Evolutionary conservation across 148 eudicot genomes (phyloP).

Genomic region (Fallopia convolvulus): DNA sequence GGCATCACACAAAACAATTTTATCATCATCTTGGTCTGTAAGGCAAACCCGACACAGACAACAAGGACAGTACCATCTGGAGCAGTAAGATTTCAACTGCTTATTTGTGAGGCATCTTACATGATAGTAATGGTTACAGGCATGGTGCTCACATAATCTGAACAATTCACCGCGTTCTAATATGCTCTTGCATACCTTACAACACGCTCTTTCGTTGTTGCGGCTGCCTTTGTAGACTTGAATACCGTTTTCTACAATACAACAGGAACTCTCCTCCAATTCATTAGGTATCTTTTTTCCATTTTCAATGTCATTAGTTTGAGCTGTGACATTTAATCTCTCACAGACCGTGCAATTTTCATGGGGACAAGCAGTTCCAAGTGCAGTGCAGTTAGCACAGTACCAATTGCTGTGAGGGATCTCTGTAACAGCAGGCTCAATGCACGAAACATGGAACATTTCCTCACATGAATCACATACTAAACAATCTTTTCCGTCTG

Average conservation of each 20-base stretch:
- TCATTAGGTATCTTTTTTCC: conserved; percentile 15
- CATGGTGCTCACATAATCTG: conserved; percentile 59
- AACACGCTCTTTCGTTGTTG: conserved; percentile 21
- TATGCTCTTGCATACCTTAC: conserved; percentile 47
- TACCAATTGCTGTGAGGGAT: conserved; percentile 77
- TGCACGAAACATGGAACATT: conserved; percentile 77
- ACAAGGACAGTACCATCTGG: conserved; percentile 91
- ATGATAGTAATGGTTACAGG: conserved; percentile 71
- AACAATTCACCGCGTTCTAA: conserved; percentile 36
- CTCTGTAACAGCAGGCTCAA: conserved; percentile 58
- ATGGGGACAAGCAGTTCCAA: conserved; percentile 55
- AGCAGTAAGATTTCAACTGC: conserved; percentile 50
- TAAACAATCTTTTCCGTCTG: conserved; percentile 64
- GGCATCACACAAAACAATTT: conserved; percentile 78
- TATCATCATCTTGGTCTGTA: conserved; percentile 61
- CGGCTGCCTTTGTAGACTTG: conserved; percentile 28
- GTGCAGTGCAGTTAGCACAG: conserved; percentile 56
- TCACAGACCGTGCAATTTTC: conserved; percentile 74
- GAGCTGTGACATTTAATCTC: conserved; percentile 33
- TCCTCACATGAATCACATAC: conserved; percentile 90
- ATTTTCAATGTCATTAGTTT: conserved; percentile 14
- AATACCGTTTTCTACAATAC: conserved; percentile 15
- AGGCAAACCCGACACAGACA: conserved; percentile 87
- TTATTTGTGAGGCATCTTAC: conserved; percentile 58
- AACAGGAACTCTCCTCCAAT: conserved; percentile 8